These are phyloP conservation scores for Hippophae rhamnoides DNA, from an alignment of 306 rosid genomes.

Conservation along the genomic window DNA sequence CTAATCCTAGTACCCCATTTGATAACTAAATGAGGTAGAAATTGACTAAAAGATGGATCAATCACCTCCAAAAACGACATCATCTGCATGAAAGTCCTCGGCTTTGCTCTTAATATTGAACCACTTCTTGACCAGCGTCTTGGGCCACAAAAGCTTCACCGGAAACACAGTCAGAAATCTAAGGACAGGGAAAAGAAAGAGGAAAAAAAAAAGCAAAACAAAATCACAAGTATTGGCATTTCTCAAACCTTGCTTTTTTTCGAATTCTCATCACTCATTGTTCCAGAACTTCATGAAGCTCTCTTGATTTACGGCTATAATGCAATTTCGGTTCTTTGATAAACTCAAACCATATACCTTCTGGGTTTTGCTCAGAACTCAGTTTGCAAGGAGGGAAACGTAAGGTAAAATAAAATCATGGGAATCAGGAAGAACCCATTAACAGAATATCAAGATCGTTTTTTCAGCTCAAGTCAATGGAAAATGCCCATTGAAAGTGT, in stretches of 20 bases:
- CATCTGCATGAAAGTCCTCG: slow-evolving; percentile 88
- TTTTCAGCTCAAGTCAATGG: slow-evolving; percentile 18
- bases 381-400: slow-evolving; percentile 8
- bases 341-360: slow-evolving; percentile 1
- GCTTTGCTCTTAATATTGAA: slow-evolving; percentile 84
- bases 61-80: slow-evolving; percentile 58
- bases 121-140: slow-evolving; percentile 95
- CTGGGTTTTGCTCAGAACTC: slow-evolving; percentile 5
- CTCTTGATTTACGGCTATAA: slow-evolving; percentile 18
- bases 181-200: neutral
- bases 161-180: slow-evolving; percentile 24
- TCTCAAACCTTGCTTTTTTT: slow-evolving; percentile 95
- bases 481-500: slow-evolving; percentile 10
- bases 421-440: neutral
- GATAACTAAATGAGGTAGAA: slow-evolving; percentile 24
- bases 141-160: slow-evolving; percentile 93
- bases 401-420: slow-evolving; percentile 2
- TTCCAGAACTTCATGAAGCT: slow-evolving; percentile 62
- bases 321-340: slow-evolving; percentile 14
- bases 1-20: slow-evolving; percentile 22
- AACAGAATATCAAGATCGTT: slow-evolving; percentile 13
- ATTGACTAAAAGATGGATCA: slow-evolving; percentile 15
- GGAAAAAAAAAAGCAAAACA: slow-evolving; percentile 13
- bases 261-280: slow-evolving; percentile 96
- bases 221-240: slow-evolving; percentile 19